Evolutionary conservation across 78 protist species (phyloP), one percentile per base, ranked within the genome.

Genomic region (Capsaspora owczarzaki): DNA sequence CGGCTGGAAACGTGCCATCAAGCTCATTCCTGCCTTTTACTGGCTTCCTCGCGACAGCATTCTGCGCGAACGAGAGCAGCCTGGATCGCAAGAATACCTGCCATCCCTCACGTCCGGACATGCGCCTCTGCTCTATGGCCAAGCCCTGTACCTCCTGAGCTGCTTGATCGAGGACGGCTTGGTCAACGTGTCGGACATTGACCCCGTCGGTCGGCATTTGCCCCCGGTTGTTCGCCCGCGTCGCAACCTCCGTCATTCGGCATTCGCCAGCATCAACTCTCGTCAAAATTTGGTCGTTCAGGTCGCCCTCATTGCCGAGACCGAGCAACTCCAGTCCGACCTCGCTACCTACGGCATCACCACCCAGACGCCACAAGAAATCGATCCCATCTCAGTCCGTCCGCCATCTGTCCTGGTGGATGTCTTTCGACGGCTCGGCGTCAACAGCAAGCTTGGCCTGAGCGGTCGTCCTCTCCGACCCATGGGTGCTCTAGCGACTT

Each of bases 381-480:
- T 78, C 70, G 72, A 60, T 22, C 82, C 82, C 20, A 78, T 61
- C 61, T 3, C 14, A 19, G 53, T 78, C 20, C 61, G 82, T 37
- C 38, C 70, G 20, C 74, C 82, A n/a, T 19, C 72, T 12, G 14
- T 31, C 29, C 82, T 78, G 42, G 69, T 78, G 6, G 74, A 61
- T 6, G 31, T 78, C 31, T 78, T 40, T 23, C 19, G 43, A 20
- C 74, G 61, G 27, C 46, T 78, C 35, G 82, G 82, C 22, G 46
- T 10, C 51, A 61, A 56, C 53, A 19, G 35, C 35, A 37, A 31
- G 2, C 53, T 78, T 23, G 6, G 53, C 41, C 82, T 78, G 37
- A 22, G 61, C n/a, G 82, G 82, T 10, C 71, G 82, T 29, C 82
- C 82, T 20, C 31, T 10, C 25, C 70, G 82, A 14, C 82, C 82